Evolutionary conservation across 73 alveolate genomes (phyloP).

Genomic region (Uronychia binucleata): DNA sequence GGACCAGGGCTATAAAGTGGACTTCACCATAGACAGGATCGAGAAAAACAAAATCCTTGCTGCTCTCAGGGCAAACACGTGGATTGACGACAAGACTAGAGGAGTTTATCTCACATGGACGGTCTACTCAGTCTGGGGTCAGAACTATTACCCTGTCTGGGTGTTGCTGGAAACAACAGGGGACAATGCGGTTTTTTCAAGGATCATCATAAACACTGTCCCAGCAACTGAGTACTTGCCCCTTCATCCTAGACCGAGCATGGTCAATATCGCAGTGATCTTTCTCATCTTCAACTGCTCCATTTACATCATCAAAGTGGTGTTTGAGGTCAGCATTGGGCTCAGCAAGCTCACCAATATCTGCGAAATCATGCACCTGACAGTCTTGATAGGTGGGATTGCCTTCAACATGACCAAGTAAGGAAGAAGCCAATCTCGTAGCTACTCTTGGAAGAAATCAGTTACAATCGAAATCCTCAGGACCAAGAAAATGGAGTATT

Average conservation of each 20-base stretch:
- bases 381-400: not conserved
- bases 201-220: not conserved
- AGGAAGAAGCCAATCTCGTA: too few relatives aligned
- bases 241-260: too few relatives aligned
- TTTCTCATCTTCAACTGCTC: not conserved
- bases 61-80: slow-evolving; percentile 1
- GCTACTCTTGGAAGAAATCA: not conserved
- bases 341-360: slow-evolving; percentile 15
- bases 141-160: not conserved
- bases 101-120: slow-evolving; percentile 5
- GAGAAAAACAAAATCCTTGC: not conserved
- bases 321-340: slow-evolving; percentile 32
- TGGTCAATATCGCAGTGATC: not conserved
- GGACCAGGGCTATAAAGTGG: not conserved
- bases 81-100: slow-evolving; percentile 26
- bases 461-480: not conserved
- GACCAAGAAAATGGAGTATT: not conserved
- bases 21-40: not conserved
- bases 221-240: too few relatives aligned
- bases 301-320: slow-evolving; percentile 1
- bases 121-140: not conserved
- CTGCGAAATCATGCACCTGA: not conserved
- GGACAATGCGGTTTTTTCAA: not conserved
- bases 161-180: slow-evolving; percentile 11
- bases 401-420: not conserved